Conservation (phyloP, 2,329 filamentous ascomycete species). For the Bipolaris sorokiniana region DNA sequence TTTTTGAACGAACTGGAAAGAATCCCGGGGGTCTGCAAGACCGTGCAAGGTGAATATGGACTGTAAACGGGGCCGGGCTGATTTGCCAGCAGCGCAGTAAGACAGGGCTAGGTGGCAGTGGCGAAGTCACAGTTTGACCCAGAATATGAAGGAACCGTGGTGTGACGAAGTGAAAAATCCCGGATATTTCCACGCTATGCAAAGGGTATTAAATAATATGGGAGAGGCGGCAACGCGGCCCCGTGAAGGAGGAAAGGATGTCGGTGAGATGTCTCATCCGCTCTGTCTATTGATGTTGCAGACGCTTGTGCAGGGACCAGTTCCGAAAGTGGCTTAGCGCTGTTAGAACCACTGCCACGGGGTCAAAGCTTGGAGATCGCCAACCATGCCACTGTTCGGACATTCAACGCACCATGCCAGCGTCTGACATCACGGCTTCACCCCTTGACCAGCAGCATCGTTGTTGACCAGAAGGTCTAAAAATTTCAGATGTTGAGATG, state of each 20-base stretch:
- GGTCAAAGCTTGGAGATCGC: slow-evolving; percentile 30
- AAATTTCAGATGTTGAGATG: slow-evolving; percentile 67
- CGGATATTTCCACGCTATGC: slow-evolving; percentile 42
- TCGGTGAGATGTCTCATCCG: slow-evolving; percentile 15
- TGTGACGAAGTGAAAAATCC: slow-evolving; percentile 19
- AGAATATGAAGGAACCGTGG: slow-evolving; percentile 28
- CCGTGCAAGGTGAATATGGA: not conserved
- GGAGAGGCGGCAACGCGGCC: slow-evolving; percentile 7
- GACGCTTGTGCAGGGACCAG: slow-evolving; percentile 16
- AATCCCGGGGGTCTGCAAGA: not conserved
- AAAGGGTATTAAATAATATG: slow-evolving; percentile 20
- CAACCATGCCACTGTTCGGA: slow-evolving; percentile 25
- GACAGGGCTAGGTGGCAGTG: slow-evolving; percentile 37
- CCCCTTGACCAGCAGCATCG: slow-evolving; percentile 17
- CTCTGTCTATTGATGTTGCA: slow-evolving; percentile 14
- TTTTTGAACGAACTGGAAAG: not conserved
- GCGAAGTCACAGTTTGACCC: slow-evolving; percentile 29
- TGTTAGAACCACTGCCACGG: slow-evolving; percentile 28
- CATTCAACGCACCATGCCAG: slow-evolving; percentile 34
- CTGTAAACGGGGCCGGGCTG: slow-evolving; percentile 1
- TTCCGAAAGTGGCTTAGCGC: slow-evolving; percentile 15
- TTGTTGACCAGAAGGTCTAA: slow-evolving; percentile 27
- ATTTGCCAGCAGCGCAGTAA: slow-evolving; percentile 4
- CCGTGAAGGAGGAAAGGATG: slow-evolving; percentile 7
- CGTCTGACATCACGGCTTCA: slow-evolving; percentile 16